Base-by-base conservation (phyloP, 768 basidiomycete species). In the Phanerochaete carnosa region DNA sequence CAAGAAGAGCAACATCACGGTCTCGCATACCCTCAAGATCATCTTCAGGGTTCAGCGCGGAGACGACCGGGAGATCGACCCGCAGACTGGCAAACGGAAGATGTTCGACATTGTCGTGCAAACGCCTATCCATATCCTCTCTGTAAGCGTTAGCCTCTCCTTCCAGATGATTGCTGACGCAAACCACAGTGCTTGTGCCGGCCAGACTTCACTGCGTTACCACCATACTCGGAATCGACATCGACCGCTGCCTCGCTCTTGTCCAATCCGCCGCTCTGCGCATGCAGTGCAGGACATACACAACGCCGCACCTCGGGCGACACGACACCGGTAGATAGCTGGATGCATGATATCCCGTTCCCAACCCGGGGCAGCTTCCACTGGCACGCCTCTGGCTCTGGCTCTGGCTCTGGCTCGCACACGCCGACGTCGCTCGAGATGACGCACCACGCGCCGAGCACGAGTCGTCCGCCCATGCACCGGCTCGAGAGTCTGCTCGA, bases 71-170 rank as follows among this genome's bases (percentile, higher is more conserved):
- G 76, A 79, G 16, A 56, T 86, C 2, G 90, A 92, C 69, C 64
- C 79, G 7, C 88, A 87, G 70, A 77, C 80, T 35, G 89, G 90
- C 35, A 89, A 83, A 73, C 81, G 85, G 64, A 96, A 92, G 75
- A 72, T 92, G 67, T 94, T 89, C 71, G 95, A 95, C 70, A 92
- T 95, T 65, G 84, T 90, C 29, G 83, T 95, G 61, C 89, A 94
- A 70, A 87, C 86, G 0, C 94, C 94, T 0, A 81, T 97, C 37
- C 88, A 92, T 58, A 86, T 98, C 52, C 83, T 97, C 55, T 95
- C 95, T 19, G 92, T 93, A 62, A 77, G 89, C 77, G 47, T 52
- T 23, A 15, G 28, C 11, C 45, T 39, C 8, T 57, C 23, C 26
- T 47, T 23, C 37, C 52, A 11, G 16, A 2, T 25, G 23, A 32